A percentile compares a stretch with the other conserved stretches of the same genome.
These are phyloP conservation scores for Hymenoscyphus salicellus DNA, from an alignment of 2,329 filamentous ascomycete species.

Conservation along the genomic window DNA sequence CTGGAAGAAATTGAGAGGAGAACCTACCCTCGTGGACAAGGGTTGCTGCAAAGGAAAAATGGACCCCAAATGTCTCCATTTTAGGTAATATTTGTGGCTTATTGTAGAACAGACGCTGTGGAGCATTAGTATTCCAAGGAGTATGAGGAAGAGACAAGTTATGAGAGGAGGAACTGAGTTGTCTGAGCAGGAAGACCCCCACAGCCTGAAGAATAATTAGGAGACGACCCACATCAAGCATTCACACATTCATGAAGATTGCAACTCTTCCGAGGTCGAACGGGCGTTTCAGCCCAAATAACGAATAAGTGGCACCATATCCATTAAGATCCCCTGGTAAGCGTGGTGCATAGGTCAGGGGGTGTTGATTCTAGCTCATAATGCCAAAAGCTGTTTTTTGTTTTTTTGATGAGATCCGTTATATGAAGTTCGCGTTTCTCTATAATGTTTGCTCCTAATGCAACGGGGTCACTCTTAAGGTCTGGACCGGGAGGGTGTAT, in stretches of 20 bases:
- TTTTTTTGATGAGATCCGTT: too few species aligned
- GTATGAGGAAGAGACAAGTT: too few species aligned
- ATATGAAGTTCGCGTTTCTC: too few species aligned
- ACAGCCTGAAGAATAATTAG: too few species aligned
- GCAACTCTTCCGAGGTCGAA: not conserved
- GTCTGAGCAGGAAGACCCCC: too few species aligned
- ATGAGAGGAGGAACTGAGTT: too few species aligned
- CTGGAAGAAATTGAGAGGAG: too few species aligned
- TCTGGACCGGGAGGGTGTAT: too few species aligned
- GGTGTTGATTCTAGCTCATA: not conserved
- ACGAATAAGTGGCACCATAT: not conserved
- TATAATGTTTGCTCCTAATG: too few species aligned
- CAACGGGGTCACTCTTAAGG: too few species aligned
- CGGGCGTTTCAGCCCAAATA: not conserved
- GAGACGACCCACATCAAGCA: too few species aligned
- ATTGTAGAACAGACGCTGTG: not conserved
- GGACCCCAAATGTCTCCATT: not conserved
- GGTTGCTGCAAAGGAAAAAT: not conserved
- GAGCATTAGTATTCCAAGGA: not conserved
- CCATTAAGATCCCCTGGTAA: not conserved
- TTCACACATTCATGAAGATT: not conserved
- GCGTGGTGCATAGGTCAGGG: not conserved
- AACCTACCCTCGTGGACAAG: not conserved
- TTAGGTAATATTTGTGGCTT: not conserved
- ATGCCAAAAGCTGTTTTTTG: not conserved